Evolutionary conservation across 805 yeast genomes (phyloP).

Genomic region (Yarrowia divulgata): DNA sequence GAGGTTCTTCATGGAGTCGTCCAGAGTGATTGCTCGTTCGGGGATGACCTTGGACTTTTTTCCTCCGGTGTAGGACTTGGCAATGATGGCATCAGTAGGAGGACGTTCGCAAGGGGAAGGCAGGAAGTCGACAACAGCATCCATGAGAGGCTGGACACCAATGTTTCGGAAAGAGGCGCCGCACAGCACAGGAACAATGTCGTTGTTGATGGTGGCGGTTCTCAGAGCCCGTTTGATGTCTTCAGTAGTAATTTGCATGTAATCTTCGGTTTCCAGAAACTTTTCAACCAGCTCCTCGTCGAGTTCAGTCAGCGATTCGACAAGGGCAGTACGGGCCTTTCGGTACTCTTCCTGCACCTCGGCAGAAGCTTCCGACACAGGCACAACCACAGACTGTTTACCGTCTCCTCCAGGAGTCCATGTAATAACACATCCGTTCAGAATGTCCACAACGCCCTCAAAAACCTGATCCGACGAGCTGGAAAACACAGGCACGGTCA

Average conservation of each 20-base stretch:
- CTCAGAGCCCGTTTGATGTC: conserved; percentile 68
- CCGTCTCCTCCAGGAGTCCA: conserved; percentile 58
- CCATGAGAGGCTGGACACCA: conserved; percentile 94
- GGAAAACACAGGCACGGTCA: conserved; percentile 78
- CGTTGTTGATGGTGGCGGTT: conserved; percentile 63
- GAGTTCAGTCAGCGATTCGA: conserved; percentile 83
- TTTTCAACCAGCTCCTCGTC: conserved; percentile 81
- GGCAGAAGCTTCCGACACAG: conserved; percentile 49
- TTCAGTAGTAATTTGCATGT: conserved; percentile 63
- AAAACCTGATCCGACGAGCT: conserved; percentile 54
- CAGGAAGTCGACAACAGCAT: conserved; percentile 75
- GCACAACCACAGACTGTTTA: conserved; percentile 57
- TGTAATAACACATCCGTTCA: conserved; percentile 64
- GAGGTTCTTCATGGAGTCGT: conserved; percentile 56
- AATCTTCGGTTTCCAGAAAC: conserved; percentile 74
- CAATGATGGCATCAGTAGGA: conserved; percentile 58
- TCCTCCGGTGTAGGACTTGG: conserved; percentile 40
- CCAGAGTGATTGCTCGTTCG: neutral
- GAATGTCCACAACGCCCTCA: conserved; percentile 77
- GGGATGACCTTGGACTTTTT: conserved; percentile 15
- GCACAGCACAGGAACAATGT: conserved; percentile 81
- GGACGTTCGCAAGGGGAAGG: conserved; percentile 79
- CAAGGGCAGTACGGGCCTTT: conserved; percentile 72
- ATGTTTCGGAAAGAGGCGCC: conserved; percentile 93
- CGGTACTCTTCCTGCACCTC: conserved; percentile 57